Percentiles rank a stretch among this genome's conserved stretches.
Conservation (phyloP, 2,329 filamentous ascomycete genomes). For the Botryotinia convoluta region DNA sequence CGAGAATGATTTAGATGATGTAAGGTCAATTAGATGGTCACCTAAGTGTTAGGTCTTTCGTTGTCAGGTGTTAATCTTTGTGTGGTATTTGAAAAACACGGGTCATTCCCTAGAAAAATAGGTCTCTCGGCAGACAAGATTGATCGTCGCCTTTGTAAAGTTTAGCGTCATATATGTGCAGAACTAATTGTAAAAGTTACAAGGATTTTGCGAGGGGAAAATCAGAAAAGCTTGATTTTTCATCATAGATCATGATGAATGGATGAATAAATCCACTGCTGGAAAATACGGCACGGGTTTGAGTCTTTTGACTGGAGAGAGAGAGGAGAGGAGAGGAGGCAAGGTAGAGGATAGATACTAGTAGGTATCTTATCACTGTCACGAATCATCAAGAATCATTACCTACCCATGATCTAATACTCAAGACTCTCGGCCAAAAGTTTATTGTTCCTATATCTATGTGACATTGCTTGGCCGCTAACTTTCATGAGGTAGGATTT, state of each 20-base stretch:
- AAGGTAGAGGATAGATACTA: not conserved
- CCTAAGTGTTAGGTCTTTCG: not conserved
- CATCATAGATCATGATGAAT: not conserved
- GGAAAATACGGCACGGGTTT: not conserved
- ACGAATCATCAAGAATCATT: not conserved
- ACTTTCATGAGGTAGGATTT: not conserved
- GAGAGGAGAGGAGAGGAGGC: not conserved
- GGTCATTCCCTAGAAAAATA: not conserved
- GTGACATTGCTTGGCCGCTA: not conserved
- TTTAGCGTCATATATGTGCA: conserved; percentile 1
- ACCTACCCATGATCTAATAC: not conserved
- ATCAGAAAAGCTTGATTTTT: not conserved
- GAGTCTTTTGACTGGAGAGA: not conserved
- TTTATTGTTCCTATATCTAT: not conserved
- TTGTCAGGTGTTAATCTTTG: not conserved
- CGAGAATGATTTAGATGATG: conserved; percentile 3
- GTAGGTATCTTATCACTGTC: not conserved
- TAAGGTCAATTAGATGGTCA: not conserved
- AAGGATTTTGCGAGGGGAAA: not conserved
- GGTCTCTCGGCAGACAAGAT: not conserved
- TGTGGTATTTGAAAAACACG: not conserved
- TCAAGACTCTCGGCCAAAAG: not conserved
- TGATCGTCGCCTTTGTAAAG: not conserved
- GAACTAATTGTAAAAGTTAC: not conserved
- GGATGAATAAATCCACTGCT: not conserved